phyloP scores from a whole-genome alignment of 1,139 yeast genomes.

The Ogataea hybrid region DNA sequence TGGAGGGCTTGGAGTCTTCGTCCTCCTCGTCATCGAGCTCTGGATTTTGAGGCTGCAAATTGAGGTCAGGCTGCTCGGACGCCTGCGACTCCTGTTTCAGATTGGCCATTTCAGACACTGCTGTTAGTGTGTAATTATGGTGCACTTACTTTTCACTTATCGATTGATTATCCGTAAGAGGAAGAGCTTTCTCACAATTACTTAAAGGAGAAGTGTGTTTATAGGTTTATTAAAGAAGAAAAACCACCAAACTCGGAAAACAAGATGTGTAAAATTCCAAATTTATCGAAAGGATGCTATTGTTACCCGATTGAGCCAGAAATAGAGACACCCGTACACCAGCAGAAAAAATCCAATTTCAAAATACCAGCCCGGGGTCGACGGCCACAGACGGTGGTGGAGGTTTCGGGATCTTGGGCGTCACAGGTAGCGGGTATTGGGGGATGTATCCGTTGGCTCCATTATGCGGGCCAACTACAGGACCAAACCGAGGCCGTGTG shows the following conservation, averaged over 20 bases:
- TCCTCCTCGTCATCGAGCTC: conserved; percentile 49
- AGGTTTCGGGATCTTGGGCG: background rate
- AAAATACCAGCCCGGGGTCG: too few relatives aligned
- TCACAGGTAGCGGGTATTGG: too few relatives aligned
- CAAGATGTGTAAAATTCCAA: conserved; percentile 18
- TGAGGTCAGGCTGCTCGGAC: conserved; percentile 22
- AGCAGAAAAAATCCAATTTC: background rate
- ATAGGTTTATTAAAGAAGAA: conserved; percentile 14
- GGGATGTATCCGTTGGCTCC: too few relatives aligned
- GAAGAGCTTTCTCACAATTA: conserved; percentile 13
- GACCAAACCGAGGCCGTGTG: too few relatives aligned
- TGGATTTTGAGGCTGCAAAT: conserved; percentile 23
- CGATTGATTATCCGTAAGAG: conserved; percentile 15
- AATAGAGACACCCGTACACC: conserved; percentile 10
- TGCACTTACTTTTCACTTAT: conserved; percentile 16
- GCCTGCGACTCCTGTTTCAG: conserved; percentile 24
- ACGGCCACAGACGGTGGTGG: background rate
- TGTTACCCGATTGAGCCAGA: conserved; percentile 3
- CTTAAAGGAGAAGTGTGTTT: conserved; percentile 17
- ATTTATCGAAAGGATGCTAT: conserved; percentile 13
- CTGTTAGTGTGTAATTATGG: conserved; percentile 4
- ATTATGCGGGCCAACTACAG: too few relatives aligned
- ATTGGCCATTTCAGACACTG: conserved; percentile 24
- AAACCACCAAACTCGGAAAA: conserved; percentile 21
- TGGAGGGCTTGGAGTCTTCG: conserved; percentile 64